These are phyloP conservation scores for Graphiopsis chlorocephala DNA, from an alignment of 2,329 filamentous ascomycete genomes.

Conservation along the genomic window DNA sequence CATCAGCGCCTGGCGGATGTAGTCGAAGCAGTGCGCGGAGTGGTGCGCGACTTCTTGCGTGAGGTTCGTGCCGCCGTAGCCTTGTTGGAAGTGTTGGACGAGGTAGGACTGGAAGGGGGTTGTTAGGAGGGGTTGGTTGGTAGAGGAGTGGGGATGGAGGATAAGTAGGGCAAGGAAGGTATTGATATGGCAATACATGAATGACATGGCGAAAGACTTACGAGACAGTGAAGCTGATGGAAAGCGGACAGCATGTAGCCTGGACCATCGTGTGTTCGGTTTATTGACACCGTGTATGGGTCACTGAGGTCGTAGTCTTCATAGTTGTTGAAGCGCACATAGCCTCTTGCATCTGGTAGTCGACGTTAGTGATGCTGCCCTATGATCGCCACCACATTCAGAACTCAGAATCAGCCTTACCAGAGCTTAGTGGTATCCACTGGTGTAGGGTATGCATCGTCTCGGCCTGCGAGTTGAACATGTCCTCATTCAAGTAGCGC, in stretches of 20 bases:
- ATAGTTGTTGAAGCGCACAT: constrained; percentile 7
- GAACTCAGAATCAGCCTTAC: neutral
- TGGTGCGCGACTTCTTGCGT: constrained; percentile 23
- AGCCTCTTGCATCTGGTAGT: constrained; percentile 10
- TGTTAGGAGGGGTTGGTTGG: neutral
- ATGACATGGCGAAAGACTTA: constrained; percentile 2
- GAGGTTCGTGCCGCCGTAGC: constrained; percentile 22
- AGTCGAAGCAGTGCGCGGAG: constrained; percentile 33
- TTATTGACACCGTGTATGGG: constrained; percentile 8
- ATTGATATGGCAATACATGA: neutral
- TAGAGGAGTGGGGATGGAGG: neutral
- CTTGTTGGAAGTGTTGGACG: constrained; percentile 15
- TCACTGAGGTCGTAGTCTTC: constrained; percentile 14
- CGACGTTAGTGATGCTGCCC: neutral
- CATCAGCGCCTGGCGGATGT: constrained; percentile 31
- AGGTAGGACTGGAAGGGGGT: constrained; percentile 7
- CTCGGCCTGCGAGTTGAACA: constrained; percentile 11
- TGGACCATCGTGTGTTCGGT: constrained; percentile 11
- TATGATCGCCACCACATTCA: neutral
- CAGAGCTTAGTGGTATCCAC: constrained; percentile 15
- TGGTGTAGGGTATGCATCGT: constrained; percentile 14
- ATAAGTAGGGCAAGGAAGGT: neutral
- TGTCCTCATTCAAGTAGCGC: constrained; percentile 15
- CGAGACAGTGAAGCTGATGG: constrained; percentile 32
- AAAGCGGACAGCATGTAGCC: constrained; percentile 27